These are phyloP conservation scores for Chamaecrista fasciculata DNA, from an alignment of 306 rosid species.

Conservation along the genomic window DNA sequence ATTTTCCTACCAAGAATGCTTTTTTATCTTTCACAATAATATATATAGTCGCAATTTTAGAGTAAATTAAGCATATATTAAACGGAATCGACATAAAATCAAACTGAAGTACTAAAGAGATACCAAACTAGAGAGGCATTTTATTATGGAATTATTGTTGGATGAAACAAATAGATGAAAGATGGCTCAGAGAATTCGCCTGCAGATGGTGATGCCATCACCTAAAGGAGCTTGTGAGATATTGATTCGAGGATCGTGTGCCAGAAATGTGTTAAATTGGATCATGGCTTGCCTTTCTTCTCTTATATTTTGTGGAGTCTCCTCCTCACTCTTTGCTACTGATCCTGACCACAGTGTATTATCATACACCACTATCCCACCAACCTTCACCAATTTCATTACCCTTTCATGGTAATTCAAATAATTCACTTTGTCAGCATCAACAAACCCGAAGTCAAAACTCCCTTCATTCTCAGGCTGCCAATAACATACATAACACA, in stretches of 20 bases:
- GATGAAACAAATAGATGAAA: too few relatives aligned
- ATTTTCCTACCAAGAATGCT: too few relatives aligned
- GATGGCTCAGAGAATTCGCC: constrained; percentile 37
- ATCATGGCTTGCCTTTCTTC: constrained; percentile 17
- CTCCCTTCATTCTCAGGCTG: constrained; percentile 46
- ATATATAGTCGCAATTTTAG: too few relatives aligned
- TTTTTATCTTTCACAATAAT: too few relatives aligned
- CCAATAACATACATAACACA: constrained; percentile 14
- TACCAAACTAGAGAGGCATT: too few relatives aligned
- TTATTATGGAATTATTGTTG: too few relatives aligned
- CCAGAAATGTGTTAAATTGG: constrained; percentile 42
- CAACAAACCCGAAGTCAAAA: constrained; percentile 58
- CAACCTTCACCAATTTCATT: constrained; percentile 48
- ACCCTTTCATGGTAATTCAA: constrained; percentile 59
- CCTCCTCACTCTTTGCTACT: constrained; percentile 41
- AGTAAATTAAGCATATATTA: too few relatives aligned
- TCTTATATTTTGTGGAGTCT: constrained; percentile 23
- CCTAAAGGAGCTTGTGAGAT: constrained; percentile 46
- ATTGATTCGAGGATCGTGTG: constrained; percentile 43
- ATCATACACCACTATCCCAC: constrained; percentile 50
- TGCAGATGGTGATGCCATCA: constrained; percentile 55
- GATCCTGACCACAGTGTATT: constrained; percentile 63
- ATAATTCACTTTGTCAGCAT: constrained; percentile 52
- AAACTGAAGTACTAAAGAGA: too few relatives aligned
- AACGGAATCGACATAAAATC: too few relatives aligned